Percentiles rank a stretch among this genome's conserved stretches.
Evolutionary conservation across 1,284 basidiomycete species (phyloP).

Genomic region (Phaffia rhodozyma): DNA sequence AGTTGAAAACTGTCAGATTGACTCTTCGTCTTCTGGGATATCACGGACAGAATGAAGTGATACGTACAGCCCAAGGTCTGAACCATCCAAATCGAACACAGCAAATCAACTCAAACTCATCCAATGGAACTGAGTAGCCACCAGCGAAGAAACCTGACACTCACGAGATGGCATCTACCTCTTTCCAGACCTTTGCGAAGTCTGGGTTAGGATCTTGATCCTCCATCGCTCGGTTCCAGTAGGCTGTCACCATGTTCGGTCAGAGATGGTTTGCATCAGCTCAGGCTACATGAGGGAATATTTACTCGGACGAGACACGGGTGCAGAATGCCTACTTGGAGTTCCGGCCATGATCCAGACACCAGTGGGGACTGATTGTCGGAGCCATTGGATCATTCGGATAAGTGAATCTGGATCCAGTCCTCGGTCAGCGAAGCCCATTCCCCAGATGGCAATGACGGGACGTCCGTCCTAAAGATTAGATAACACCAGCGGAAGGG

Average conservation of each 20-base stretch:
- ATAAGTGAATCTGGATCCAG: constrained; percentile 17
- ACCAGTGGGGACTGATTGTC: constrained; percentile 4
- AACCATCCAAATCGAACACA: background rate
- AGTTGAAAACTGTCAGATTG: too few species aligned
- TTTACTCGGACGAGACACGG: too few species aligned
- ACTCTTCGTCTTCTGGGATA: too few species aligned
- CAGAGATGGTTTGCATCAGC: background rate
- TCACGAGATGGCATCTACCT: constrained; percentile 18
- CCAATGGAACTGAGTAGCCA: too few species aligned
- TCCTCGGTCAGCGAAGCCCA: constrained; percentile 19
- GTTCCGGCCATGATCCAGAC: constrained; percentile 21
- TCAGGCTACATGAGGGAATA: background rate
- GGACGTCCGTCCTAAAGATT: constrained; percentile 10
- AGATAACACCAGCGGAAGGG: too few species aligned
- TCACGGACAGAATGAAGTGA: too few species aligned
- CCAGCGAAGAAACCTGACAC: background rate
- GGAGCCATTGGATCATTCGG: constrained; percentile 17
- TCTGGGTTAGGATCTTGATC: constrained; percentile 17
- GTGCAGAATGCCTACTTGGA: constrained; percentile 11
- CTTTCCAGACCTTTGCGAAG: constrained; percentile 20
- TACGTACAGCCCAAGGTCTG: constrained; percentile 20
- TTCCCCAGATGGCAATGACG: constrained; percentile 22
- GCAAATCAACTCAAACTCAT: background rate
- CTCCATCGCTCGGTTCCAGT: constrained; percentile 17
- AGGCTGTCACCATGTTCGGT: background rate